Percentiles rank a stretch among this genome's conserved stretches.
Evolutionary conservation across 345 rosid species (phyloP).

Genomic region (Rhizophora mangle): DNA sequence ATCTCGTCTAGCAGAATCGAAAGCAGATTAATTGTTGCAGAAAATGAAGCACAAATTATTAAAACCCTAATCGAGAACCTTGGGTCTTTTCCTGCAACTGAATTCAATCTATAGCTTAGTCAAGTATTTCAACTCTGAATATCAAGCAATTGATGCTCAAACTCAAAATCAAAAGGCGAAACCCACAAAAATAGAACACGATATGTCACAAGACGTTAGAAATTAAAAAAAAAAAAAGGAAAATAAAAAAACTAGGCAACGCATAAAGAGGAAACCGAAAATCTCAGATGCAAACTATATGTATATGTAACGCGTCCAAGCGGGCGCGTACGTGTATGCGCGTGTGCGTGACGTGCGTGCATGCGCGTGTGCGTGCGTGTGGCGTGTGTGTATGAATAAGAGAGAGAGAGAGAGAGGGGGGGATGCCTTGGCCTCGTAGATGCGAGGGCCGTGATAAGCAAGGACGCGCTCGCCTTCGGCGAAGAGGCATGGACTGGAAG

Average conservation of each 20-base stretch:
- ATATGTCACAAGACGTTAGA: not conserved
- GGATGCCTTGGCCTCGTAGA: conserved; percentile 94
- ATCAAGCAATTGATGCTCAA: not conserved
- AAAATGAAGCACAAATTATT: not conserved
- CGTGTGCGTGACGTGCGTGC: no score
- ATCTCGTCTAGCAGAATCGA: no score
- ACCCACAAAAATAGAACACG: not conserved
- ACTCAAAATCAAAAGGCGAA: not conserved
- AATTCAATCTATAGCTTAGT: not conserved
- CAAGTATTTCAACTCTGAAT: not conserved
- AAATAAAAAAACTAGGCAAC: no score
- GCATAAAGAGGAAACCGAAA: no score
- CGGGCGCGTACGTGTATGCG: no score
- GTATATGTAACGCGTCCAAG: no score
- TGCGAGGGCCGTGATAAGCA: conserved; percentile 93
- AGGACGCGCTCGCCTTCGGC: conserved; percentile 91
- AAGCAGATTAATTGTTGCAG: not conserved
- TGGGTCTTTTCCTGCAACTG: not conserved
- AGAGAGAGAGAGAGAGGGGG: not conserved
- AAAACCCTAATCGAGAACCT: not conserved
- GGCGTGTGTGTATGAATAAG: no score
- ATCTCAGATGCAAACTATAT: no score
- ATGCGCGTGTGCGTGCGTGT: no score
- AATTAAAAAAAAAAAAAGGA: no score
- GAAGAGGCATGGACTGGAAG: conserved; percentile 54